Conservation (phyloP, 2,329 filamentous ascomycete genomes). For the Fusarium sp. region DNA sequence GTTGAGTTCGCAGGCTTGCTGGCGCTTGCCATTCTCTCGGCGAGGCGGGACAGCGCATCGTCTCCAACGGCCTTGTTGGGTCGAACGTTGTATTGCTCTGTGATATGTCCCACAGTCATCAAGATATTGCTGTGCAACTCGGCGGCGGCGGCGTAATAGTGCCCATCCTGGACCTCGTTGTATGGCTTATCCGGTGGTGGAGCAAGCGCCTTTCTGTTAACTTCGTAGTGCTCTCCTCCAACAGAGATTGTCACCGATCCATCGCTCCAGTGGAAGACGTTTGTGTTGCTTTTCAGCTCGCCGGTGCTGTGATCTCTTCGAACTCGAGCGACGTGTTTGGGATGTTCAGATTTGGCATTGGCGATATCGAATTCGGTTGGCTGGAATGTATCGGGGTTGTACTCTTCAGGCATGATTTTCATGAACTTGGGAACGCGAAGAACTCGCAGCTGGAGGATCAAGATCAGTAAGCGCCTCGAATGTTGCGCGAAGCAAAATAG, state of each 20-base stretch:
- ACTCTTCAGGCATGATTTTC: constrained; percentile 74
- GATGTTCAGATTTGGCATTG: constrained; percentile 65
- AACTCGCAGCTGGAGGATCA: constrained; percentile 69
- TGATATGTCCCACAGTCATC: constrained; percentile 80
- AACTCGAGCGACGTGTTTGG: constrained; percentile 76
- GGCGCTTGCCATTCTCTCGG: constrained; percentile 73
- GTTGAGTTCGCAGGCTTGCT: constrained; percentile 67
- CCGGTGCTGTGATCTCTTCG: constrained; percentile 74
- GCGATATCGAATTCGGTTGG: constrained; percentile 66
- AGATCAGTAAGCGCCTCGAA: constrained; percentile 13
- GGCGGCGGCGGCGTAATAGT: constrained; percentile 80
- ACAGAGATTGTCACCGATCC: constrained; percentile 81
- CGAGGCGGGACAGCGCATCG: constrained; percentile 75
- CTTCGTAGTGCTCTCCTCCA: constrained; percentile 80
- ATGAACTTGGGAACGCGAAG: constrained; percentile 80
- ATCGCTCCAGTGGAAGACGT: constrained; percentile 82
- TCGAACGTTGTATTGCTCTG: constrained; percentile 75
- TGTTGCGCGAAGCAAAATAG: not conserved
- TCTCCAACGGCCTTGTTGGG: constrained; percentile 76
- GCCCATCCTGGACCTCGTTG: constrained; percentile 75
- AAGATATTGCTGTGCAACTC: constrained; percentile 75
- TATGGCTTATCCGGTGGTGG: constrained; percentile 70
- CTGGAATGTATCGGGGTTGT: constrained; percentile 73
- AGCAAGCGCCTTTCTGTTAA: constrained; percentile 76
- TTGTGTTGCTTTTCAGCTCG: constrained; percentile 78